A percentile compares a stretch with the other conserved stretches of the same genome.
Conservation (phyloP, 495 filamentous ascomycete species). For the Aspergillus sclerotioniger region DNA sequence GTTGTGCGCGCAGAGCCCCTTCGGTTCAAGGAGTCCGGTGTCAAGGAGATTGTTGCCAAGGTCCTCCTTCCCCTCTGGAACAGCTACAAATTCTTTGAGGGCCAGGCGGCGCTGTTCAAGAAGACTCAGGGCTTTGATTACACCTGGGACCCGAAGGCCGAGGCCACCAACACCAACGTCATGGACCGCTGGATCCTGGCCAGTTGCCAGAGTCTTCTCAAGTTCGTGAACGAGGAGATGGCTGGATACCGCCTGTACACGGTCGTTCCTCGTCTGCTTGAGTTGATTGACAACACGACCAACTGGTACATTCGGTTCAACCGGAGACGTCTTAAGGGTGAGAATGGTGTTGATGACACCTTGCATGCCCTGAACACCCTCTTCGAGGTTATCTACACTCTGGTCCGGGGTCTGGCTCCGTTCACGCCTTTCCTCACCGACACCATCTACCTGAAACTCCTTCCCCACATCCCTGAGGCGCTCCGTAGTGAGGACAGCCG, state of each 20-base stretch:
- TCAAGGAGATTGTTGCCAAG: constrained; percentile 94
- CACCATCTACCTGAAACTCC: constrained; percentile 85
- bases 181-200: constrained; percentile 98
- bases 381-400: constrained; percentile 92
- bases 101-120: constrained; percentile 89
- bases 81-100: constrained; percentile 95
- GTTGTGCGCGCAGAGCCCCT: constrained; percentile 92
- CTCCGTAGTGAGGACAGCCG: constrained; percentile 66
- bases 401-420: constrained; percentile 82
- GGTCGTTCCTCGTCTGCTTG: constrained; percentile 84
- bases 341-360: constrained; percentile 84
- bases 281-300: constrained; percentile 89
- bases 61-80: constrained; percentile 96
- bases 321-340: constrained; percentile 90
- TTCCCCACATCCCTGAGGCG: constrained; percentile 69
- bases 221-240: constrained; percentile 97
- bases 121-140: constrained; percentile 81
- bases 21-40: constrained; percentile 86
- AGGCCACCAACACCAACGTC: constrained; percentile 77
- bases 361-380: constrained; percentile 89
- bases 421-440: constrained; percentile 97
- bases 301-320: constrained; percentile 99
- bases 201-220: constrained; percentile 85
- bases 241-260: constrained; percentile 88
- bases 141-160: constrained; percentile 72